Base-by-base conservation (phyloP, 2,329 filamentous ascomycete genomes). In the Raffaelea albimanens region DNA sequence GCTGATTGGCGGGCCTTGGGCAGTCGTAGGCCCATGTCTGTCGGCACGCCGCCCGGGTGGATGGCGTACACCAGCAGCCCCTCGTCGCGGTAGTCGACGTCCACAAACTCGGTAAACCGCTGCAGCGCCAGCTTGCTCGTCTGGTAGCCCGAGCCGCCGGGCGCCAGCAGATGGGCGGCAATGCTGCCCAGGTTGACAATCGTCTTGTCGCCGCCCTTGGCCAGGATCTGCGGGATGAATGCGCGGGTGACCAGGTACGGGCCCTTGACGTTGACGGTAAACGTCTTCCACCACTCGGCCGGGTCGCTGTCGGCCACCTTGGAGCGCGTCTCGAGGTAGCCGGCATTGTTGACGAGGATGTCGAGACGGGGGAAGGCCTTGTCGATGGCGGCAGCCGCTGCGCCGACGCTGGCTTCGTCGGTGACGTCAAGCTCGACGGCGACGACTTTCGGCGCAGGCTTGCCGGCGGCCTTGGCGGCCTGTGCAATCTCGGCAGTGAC, bases 261-360 rank as follows among this genome's bases (percentile, higher is more conserved):
- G 0, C 75, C 74, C 43, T 67, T 70, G 23, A 77, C 56, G 49
- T 78, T 78, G 46, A 75, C 67, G 34, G 74, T 69, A 57, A 66
- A 72, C 25, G 66, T 64, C 20, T 54, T 56, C 66, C 68, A 72
- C 63, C 71, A 76, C n/a, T 67, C 66, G 2, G 61, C 57, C 4
- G 64, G 59, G 21, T 68, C 58, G 3, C 61, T 56, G n/a, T 71
- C 66, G 18, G 56, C 57, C 16, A 70, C 58, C n/a, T 56, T 56
- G 1, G 3, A 7, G 40, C 59, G 63, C 16, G 54, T 55, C 45
- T 67, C 65, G 16, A 73, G 56, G 48, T 66, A 67, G 16, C 65
- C 67, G 2, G 67, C 65, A 34, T 69, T 69, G 56, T 62, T 65
- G 49, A 69, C 52, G 14, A 70, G 56, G 4, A 68, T 54, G 51